Percentiles rank a stretch among this genome's conserved stretches.
phyloP scores from a whole-genome alignment of 140 eudicot species.

The Stevia rebaudiana region DNA sequence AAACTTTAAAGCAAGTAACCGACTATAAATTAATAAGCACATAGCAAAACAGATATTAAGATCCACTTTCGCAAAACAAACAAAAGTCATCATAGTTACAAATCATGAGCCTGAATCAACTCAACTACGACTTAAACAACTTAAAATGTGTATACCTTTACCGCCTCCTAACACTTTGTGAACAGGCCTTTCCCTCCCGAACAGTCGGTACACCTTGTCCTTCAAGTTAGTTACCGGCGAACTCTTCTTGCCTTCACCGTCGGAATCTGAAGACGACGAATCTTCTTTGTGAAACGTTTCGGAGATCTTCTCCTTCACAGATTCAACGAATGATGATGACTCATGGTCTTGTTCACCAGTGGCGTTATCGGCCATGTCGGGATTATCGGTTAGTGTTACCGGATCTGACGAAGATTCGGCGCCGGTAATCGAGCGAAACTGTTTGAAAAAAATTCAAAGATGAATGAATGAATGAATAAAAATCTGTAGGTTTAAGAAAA shows the following conservation, averaged over 20 bases:
- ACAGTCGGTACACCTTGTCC: slow-evolving; percentile 59
- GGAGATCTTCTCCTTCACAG: slow-evolving; percentile 62
- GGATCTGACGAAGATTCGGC: slow-evolving; percentile 27
- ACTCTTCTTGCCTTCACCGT: slow-evolving; percentile 38
- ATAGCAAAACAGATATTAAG: not conserved
- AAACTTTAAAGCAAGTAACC: not conserved
- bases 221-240: slow-evolving; percentile 37
- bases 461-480: slow-evolving; percentile 2
- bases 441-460: not conserved
- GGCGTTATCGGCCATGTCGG: slow-evolving; percentile 29
- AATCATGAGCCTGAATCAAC: not conserved
- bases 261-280: slow-evolving; percentile 49
- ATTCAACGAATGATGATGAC: slow-evolving; percentile 42
- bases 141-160: slow-evolving; percentile 43
- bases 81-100: not conserved
- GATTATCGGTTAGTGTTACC: slow-evolving; percentile 21
- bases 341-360: slow-evolving; percentile 29
- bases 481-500: slow-evolving; percentile 7
- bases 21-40: not conserved
- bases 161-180: slow-evolving; percentile 86
- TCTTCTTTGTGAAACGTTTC: slow-evolving; percentile 59
- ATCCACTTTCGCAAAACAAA: not conserved
- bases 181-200: slow-evolving; percentile 74
- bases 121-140: slow-evolving; percentile 1
- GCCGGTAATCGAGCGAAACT: slow-evolving; percentile 15